Percentiles rank a stretch among this genome's conserved stretches.
Evolutionary conservation across 495 filamentous ascomycete genomes (phyloP).

Genomic region (Bryoglossum gracile): DNA sequence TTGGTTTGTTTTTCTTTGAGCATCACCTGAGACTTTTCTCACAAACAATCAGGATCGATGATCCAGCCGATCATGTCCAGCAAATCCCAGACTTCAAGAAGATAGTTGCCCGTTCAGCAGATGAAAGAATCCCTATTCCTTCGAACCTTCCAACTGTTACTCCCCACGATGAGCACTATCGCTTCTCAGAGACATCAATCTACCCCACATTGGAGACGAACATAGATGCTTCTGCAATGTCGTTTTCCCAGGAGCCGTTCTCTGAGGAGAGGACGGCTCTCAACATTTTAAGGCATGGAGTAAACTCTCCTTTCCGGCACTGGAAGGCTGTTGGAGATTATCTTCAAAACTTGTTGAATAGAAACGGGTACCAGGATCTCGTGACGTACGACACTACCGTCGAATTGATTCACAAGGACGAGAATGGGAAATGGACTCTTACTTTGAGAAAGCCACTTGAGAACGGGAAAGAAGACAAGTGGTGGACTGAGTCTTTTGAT

Average conservation of each 20-base stretch:
- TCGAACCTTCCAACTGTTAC: slow-evolving; percentile 37
- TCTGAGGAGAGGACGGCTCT: slow-evolving; percentile 25
- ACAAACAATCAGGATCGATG: slow-evolving; percentile 16
- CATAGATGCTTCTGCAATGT: slow-evolving; percentile 32
- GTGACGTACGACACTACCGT: slow-evolving; percentile 35
- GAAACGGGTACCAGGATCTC: slow-evolving; percentile 29
- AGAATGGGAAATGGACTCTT: slow-evolving; percentile 31
- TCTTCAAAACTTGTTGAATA: slow-evolving; percentile 27
- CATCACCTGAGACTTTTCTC: neutral
- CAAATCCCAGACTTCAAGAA: slow-evolving; percentile 31
- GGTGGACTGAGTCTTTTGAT: slow-evolving; percentile 56
- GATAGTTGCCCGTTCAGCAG: slow-evolving; percentile 39
- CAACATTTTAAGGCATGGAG: slow-evolving; percentile 28
- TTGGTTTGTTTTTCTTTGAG: slow-evolving; percentile 37
- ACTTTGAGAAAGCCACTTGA: slow-evolving; percentile 27
- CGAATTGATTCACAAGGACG: slow-evolving; percentile 29
- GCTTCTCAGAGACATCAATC: slow-evolving; percentile 42
- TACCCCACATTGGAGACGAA: slow-evolving; percentile 40
- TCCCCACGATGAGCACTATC: slow-evolving; percentile 34
- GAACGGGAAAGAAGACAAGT: slow-evolving; percentile 28
- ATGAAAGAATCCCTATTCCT: slow-evolving; percentile 41
- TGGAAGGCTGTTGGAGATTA: slow-evolving; percentile 32
- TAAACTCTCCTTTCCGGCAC: slow-evolving; percentile 31
- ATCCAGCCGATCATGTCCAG: slow-evolving; percentile 18
- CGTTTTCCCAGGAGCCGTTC: slow-evolving; percentile 35